Evolutionary conservation across 2,329 filamentous ascomycete species (phyloP), one percentile per base, ranked within the genome.

Genomic region (Albifimbria verrucaria): DNA sequence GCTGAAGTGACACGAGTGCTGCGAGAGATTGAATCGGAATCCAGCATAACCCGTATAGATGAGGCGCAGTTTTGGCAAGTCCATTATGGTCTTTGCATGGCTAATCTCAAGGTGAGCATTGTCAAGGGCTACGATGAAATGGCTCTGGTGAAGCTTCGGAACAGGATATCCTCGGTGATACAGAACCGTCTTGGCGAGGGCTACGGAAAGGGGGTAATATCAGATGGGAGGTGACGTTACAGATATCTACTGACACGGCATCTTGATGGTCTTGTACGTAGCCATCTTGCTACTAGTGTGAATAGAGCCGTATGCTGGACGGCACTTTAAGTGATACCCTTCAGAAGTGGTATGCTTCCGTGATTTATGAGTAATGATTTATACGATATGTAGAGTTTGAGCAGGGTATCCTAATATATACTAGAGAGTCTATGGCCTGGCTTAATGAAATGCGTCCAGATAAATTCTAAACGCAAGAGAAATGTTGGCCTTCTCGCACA

Each of bases 31-130:
- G 87, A 92, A 68, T 81, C 85, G 2, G 92, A 97, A 62, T 85
- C 89, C 2, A 81, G 82, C 52, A 85, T 97, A 23, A 81, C 82
- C 44, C 81, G 81, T 1, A 85, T 99, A 46, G 90, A 97, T 53
- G 92, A 97, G 65, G 93, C 92, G 2, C 87, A 92, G 66, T 96
- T 99, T 71, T 99, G 94, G 94, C 94, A 99, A 75, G 94, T 97
- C 15, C 94, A 99, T 72, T 97, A 97, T 68, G 92, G 93, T 2
- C 78, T 97, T 41, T 96, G 92, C 66, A 96, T 97, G 88, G 94
- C 94, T 9, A 97, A 95, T 67, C 70, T 99, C 59, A 95, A 91
- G 69, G 72, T 99, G 20, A 82, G 86, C 54, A 82, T 96, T 23
- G 68, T 74, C 4, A 76, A 73, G 57, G 87, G 86, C 4, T 76